phyloP scores from a whole-genome alignment of 2,329 filamentous ascomycete species.

The Aspergillus sp. region DNA sequence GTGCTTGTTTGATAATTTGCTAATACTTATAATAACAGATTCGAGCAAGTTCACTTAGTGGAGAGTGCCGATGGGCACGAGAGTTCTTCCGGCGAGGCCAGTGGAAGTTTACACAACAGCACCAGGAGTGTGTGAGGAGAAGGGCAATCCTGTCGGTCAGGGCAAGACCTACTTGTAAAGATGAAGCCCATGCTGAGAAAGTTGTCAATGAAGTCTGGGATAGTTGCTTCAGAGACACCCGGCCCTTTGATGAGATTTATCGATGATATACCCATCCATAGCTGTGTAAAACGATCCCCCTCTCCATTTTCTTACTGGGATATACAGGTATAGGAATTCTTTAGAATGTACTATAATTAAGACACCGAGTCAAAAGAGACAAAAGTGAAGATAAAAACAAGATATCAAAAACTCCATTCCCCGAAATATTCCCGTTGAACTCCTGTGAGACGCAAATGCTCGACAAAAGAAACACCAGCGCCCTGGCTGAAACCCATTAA shows the following conservation, averaged over 20 bases:
- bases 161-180: conserved; percentile 72
- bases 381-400: background rate
- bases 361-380: background rate
- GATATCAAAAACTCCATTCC: background rate
- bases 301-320: background rate
- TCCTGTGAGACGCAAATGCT: background rate
- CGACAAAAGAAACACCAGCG: conserved; percentile 8
- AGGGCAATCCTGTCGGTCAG: conserved; percentile 76
- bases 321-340: background rate
- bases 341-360: background rate
- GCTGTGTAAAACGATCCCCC: background rate
- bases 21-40: conserved; percentile 54
- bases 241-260: conserved; percentile 96
- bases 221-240: conserved; percentile 88
- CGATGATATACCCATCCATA: conserved; percentile 40
- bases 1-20: conserved; percentile 1
- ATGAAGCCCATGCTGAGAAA: conserved; percentile 78
- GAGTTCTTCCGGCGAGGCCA: conserved; percentile 83
- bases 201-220: conserved; percentile 98
- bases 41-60: conserved; percentile 83
- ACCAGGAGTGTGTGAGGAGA: conserved; percentile 84
- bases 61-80: conserved; percentile 85
- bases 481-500: conserved; percentile 2
- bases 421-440: background rate
- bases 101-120: conserved; percentile 84